Evolutionary conservation across 176 grass and related monocot genomes (phyloP).

Genomic region (Carex scoparia): DNA sequence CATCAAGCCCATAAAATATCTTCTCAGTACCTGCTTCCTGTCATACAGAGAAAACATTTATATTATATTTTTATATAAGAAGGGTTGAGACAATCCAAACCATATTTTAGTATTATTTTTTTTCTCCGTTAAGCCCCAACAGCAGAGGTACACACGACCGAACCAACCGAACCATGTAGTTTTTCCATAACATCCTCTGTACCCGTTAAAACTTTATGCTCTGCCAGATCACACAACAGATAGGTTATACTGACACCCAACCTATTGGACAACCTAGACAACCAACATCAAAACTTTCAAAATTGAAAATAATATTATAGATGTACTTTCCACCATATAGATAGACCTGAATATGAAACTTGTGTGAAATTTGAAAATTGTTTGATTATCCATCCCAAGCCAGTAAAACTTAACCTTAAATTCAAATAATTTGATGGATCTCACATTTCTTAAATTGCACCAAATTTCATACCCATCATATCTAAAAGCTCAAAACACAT

Average conservation of each 20-base stretch:
- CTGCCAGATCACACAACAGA: neutral
- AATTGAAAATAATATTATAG: no score
- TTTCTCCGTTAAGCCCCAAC: no score
- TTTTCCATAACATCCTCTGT: neutral
- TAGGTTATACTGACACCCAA: neutral
- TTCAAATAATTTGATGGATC: neutral
- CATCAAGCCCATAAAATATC: constrained; percentile 95
- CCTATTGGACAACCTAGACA: neutral
- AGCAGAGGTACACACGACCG: no score
- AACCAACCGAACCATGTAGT: no score
- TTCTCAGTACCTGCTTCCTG: constrained; percentile 75
- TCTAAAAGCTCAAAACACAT: neutral
- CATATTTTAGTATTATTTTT: neutral
- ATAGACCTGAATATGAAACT: neutral
- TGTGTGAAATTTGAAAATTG: neutral
- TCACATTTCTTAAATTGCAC: neutral
- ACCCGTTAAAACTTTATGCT: neutral
- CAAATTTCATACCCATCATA: neutral
- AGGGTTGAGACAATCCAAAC: constrained; percentile 10
- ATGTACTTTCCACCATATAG: no score
- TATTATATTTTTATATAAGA: constrained; percentile 13
- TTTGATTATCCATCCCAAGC: neutral
- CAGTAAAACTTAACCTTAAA: neutral
- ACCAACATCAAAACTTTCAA: neutral
- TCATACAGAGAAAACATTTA: constrained; percentile 22